phyloP scores from a whole-genome alignment of 2,329 filamentous ascomycete genomes.

The Fusarium poae region DNA sequence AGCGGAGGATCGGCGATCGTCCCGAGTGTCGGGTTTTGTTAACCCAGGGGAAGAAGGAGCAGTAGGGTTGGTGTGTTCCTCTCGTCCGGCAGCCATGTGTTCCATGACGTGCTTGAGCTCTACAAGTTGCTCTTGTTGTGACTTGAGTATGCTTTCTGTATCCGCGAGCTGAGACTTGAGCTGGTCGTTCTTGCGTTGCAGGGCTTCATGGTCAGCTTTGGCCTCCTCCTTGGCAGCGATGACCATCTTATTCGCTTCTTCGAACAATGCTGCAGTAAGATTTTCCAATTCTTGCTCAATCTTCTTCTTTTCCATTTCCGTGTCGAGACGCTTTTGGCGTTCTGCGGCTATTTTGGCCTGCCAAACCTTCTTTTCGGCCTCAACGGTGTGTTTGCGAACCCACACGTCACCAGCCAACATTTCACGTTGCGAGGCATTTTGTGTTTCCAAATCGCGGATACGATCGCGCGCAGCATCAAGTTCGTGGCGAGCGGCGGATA shows the following conservation, averaged over 20 bases:
- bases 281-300: conserved; percentile 95
- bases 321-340: conserved; percentile 71
- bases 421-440: conserved; percentile 76
- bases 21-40: conserved; percentile 73
- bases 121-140: conserved; percentile 91
- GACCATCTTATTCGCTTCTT: conserved; percentile 99
- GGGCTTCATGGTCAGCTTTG: conserved; percentile 82
- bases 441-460: conserved; percentile 75
- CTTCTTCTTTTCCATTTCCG: conserved; percentile 83
- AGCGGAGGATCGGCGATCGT: conserved; percentile 56
- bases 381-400: conserved; percentile 79
- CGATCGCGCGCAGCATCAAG: conserved; percentile 78
- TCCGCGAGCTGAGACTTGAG: conserved; percentile 87
- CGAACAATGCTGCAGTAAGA: conserved; percentile 92
- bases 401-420: conserved; percentile 80
- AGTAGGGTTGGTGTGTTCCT: conserved; percentile 79
- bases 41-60: conserved; percentile 85
- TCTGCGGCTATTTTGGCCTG: conserved; percentile 73
- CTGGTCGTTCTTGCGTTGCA: conserved; percentile 89
- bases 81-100: conserved; percentile 79
- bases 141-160: conserved; percentile 85
- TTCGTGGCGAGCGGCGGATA: conserved; percentile 86
- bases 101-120: conserved; percentile 95
- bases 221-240: conserved; percentile 88
- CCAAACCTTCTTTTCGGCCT: conserved; percentile 75